Conservation (phyloP, 805 yeast species). For the Pichia nanzhaoensis region DNA sequence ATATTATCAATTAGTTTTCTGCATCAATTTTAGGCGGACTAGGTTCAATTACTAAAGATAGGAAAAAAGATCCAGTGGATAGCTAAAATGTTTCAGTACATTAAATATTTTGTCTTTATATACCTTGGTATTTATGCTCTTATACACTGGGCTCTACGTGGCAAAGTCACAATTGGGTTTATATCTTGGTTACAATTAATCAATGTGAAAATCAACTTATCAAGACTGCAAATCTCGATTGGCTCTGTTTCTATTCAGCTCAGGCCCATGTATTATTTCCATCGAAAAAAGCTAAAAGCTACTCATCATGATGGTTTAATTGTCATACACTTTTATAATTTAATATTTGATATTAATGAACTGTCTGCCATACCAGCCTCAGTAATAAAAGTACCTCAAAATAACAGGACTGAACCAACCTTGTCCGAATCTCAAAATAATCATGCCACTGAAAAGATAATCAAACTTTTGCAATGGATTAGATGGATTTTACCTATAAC, state of each 20-base stretch:
- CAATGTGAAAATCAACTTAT: slow-evolving; percentile 12
- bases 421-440: background rate
- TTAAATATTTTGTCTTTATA: slow-evolving; percentile 3
- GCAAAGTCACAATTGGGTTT: slow-evolving; percentile 19
- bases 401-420: background rate
- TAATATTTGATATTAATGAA: background rate
- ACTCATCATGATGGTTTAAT: slow-evolving; percentile 17
- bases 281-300: slow-evolving; percentile 10
- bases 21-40: too few species aligned
- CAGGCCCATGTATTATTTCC: slow-evolving; percentile 16
- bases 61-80: too few species aligned
- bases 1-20: too few species aligned
- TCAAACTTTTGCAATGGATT: slow-evolving; percentile 5
- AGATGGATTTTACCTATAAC: slow-evolving; percentile 14
- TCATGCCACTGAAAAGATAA: background rate
- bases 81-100: slow-evolving; percentile 1
- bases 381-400: background rate
- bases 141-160: slow-evolving; percentile 15
- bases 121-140: slow-evolving; percentile 5
- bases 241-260: slow-evolving; percentile 16
- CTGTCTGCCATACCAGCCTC: background rate
- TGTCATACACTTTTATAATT: slow-evolving; percentile 11
- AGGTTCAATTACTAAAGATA: too few species aligned
- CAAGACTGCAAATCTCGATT: slow-evolving; percentile 9
- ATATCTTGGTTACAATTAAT: slow-evolving; percentile 22